Conservation (phyloP, 371 early-diverging fungal genomes). For the Mortierella sp. region DNA sequence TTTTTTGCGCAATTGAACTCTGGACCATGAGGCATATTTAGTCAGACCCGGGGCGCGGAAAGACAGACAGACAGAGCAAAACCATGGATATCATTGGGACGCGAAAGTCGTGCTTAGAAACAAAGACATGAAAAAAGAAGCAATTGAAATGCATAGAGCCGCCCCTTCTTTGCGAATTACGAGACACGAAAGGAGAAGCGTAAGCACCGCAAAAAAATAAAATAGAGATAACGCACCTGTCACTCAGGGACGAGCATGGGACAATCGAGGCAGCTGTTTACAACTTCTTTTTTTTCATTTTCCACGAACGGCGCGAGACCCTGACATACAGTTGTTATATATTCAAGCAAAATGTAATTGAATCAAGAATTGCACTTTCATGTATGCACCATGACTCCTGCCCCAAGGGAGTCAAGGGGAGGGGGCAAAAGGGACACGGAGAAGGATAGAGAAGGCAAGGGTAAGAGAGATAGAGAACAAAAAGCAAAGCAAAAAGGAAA, state of each 20-base stretch:
- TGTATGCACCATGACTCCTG: neutral
- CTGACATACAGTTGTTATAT: neutral
- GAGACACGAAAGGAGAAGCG: neutral
- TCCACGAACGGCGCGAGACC: neutral
- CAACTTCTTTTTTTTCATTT: neutral
- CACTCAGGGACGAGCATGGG: neutral
- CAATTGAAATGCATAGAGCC: neutral
- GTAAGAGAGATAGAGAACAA: neutral
- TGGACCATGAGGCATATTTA: slow-evolving; percentile 23
- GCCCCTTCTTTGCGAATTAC: neutral
- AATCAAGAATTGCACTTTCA: too few species aligned
- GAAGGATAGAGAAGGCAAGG: neutral
- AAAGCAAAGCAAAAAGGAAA: neutral
- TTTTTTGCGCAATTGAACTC: slow-evolving; percentile 28
- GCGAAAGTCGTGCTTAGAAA: neutral
- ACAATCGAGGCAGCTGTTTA: neutral
- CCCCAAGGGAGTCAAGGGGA: neutral
- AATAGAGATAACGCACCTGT: neutral
- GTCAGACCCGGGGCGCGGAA: too few species aligned
- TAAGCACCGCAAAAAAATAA: neutral
- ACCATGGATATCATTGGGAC: neutral
- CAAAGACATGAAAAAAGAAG: neutral
- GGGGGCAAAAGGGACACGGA: neutral
- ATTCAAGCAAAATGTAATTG: too few species aligned
- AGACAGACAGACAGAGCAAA: neutral